These are phyloP conservation scores for Paramyrothecium roridum DNA, from an alignment of 2,329 filamentous ascomycete genomes.

Conservation along the genomic window DNA sequence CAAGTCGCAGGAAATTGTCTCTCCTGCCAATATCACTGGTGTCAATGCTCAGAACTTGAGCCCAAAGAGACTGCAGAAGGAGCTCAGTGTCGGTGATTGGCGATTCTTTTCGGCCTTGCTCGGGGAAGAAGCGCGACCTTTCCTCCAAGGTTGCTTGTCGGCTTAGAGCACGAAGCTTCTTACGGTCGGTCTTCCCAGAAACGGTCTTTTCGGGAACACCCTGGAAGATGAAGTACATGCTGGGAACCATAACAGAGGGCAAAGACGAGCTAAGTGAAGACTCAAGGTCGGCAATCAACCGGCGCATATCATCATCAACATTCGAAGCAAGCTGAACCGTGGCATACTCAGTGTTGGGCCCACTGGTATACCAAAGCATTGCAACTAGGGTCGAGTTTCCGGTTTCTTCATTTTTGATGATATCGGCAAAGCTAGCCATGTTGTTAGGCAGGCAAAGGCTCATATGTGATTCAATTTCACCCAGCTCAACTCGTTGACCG, in stretches of 20 bases:
- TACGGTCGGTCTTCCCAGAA: slow-evolving; percentile 12
- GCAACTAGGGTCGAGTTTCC: background rate
- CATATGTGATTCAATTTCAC: slow-evolving; percentile 9
- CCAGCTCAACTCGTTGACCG: slow-evolving; percentile 50
- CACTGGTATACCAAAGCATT: background rate
- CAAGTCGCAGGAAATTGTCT: slow-evolving; percentile 20
- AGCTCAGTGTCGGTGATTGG: slow-evolving; percentile 1
- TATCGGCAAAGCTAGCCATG: background rate
- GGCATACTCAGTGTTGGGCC: background rate
- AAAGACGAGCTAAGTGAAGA: slow-evolving; percentile 1
- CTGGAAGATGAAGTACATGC: slow-evolving; percentile 5
- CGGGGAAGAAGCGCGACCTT: background rate
- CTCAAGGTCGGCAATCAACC: background rate
- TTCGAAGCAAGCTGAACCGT: background rate
- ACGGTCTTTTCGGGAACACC: slow-evolving; percentile 8
- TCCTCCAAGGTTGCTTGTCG: background rate
- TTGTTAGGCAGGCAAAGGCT: background rate
- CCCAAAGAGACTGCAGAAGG: slow-evolving; percentile 4
- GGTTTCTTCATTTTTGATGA: background rate
- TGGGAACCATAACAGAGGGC: slow-evolving; percentile 12
- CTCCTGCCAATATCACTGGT: slow-evolving; percentile 22
- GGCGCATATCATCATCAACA: background rate
- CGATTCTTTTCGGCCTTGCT: background rate
- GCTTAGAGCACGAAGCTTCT: background rate
- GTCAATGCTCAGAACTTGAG: slow-evolving; percentile 1